phyloP scores from a whole-genome alignment of 306 rosid species.

The Fragaria vesca region DNA sequence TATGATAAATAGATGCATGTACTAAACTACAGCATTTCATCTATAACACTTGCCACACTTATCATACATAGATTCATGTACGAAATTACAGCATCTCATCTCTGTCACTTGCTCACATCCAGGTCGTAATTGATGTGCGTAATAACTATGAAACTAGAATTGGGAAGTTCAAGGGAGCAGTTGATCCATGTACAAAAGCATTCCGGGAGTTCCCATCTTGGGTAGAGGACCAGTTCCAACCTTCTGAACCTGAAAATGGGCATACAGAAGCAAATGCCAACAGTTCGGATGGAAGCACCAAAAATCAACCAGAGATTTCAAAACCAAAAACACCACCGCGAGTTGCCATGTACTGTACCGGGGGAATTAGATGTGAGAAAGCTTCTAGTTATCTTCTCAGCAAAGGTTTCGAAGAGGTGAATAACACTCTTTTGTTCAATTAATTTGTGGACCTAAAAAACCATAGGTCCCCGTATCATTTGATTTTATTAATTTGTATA shows the following conservation, averaged over 20 bases:
- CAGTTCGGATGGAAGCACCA: constrained; percentile 35
- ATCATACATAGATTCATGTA: background rate
- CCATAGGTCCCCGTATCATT: background rate
- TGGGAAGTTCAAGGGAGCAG: constrained; percentile 92
- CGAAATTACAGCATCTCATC: constrained; percentile 9
- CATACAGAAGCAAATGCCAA: constrained; percentile 24
- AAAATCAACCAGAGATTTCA: constrained; percentile 32
- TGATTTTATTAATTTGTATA: background rate
- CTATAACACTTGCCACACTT: background rate
- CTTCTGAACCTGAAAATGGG: constrained; percentile 26
- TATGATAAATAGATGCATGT: background rate
- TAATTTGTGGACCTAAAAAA: background rate
- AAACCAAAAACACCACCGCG: constrained; percentile 51
- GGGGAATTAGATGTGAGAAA: constrained; percentile 98
- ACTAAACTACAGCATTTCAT: background rate
- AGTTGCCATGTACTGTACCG: constrained; percentile 98
- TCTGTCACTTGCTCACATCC: constrained; percentile 17
- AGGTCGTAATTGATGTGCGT: constrained; percentile 94
- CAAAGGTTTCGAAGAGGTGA: constrained; percentile 90
- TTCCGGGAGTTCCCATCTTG: constrained; percentile 92
- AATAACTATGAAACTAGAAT: constrained; percentile 87
- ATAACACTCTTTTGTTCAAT: constrained; percentile 11
- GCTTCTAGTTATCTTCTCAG: constrained; percentile 89
- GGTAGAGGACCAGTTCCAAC: constrained; percentile 69
- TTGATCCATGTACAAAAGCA: constrained; percentile 74